phyloP scores from a whole-genome alignment of 2,329 filamentous ascomycete genomes.

The Aspergillus sp. region DNA sequence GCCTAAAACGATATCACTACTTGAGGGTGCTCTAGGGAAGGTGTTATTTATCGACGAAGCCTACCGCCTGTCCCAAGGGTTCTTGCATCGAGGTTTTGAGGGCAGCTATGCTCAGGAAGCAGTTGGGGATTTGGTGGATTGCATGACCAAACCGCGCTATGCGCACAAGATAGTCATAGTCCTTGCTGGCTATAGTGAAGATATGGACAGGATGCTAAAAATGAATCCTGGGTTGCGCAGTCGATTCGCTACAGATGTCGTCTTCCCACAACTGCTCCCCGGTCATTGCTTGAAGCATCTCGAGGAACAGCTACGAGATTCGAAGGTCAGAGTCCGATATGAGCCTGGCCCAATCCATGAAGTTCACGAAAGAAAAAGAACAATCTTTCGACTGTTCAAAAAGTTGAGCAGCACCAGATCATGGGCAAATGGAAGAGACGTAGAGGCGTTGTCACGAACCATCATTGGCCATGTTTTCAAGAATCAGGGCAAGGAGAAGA shows the following conservation, averaged over 20 bases:
- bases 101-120: slow-evolving; percentile 30
- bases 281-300: too few species aligned
- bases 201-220: background rate
- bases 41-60: slow-evolving; percentile 70
- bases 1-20: slow-evolving; percentile 58
- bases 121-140: slow-evolving; percentile 12
- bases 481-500: too few species aligned
- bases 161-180: background rate
- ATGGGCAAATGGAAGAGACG: too few species aligned
- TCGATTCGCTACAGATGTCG: slow-evolving; percentile 11
- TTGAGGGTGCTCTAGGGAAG: slow-evolving; percentile 61
- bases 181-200: background rate
- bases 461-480: too few species aligned
- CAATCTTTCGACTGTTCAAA: too few species aligned
- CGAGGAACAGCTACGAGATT: too few species aligned
- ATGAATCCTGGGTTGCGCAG: background rate
- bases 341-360: too few species aligned
- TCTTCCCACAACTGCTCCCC: too few species aligned
- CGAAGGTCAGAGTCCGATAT: too few species aligned
- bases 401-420: too few species aligned
- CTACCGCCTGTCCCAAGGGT: slow-evolving; percentile 58
- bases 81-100: slow-evolving; percentile 48
- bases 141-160: slow-evolving; percentile 2
- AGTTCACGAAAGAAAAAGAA: too few species aligned
- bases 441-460: too few species aligned